These are phyloP conservation scores for Penicillium crystallinum DNA, from an alignment of 495 filamentous ascomycete genomes.

Conservation along the genomic window DNA sequence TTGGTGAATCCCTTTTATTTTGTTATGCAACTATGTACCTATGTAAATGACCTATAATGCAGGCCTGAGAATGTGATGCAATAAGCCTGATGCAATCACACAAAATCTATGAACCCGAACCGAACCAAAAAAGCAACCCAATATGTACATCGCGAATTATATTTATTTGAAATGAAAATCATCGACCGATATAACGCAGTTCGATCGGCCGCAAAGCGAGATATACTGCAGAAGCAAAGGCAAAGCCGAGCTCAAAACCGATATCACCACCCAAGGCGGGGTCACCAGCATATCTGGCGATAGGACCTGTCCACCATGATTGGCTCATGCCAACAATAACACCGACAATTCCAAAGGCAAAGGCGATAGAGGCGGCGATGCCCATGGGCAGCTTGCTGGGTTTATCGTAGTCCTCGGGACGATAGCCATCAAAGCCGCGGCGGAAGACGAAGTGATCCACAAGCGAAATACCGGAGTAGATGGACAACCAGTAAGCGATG, in stretches of 20 bases:
- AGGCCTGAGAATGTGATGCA: not conserved
- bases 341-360: constrained; percentile 64
- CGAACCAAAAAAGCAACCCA: not conserved
- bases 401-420: constrained; percentile 54
- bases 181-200: constrained; percentile 33
- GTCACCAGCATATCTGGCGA: constrained; percentile 58
- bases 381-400: constrained; percentile 60
- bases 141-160: constrained; percentile 9
- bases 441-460: constrained; percentile 76
- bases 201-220: constrained; percentile 33
- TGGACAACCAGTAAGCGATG: constrained; percentile 80
- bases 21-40: not conserved
- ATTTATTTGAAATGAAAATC: constrained; percentile 2
- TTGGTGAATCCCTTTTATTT: not conserved
- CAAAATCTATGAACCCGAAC: not conserved
- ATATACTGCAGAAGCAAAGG: constrained; percentile 32
- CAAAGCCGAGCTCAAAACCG: constrained; percentile 63
- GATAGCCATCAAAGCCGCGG: constrained; percentile 59
- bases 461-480: constrained; percentile 69
- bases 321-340: constrained; percentile 76
- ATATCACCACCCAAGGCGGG: constrained; percentile 62
- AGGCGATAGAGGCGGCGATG: constrained; percentile 63
- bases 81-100: not conserved
- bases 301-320: constrained; percentile 67
- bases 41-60: not conserved